Conservation (phyloP, 202 grass and related monocot species). For the Brachypodium distachyon region DNA sequence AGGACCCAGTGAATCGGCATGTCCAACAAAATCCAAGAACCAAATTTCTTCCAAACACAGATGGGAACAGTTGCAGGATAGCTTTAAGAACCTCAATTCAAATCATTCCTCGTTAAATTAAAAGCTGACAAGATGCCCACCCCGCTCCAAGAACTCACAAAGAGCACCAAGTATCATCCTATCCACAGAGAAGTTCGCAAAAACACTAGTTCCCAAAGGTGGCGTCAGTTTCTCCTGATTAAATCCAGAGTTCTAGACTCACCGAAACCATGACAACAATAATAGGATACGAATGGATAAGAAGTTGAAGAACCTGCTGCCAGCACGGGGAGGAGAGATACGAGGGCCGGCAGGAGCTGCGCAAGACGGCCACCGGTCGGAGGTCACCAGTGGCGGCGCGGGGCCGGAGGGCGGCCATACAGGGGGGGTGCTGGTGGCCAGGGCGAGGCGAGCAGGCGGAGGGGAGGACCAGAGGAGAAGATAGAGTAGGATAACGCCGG, state of each 20-base stretch:
- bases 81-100: neutral
- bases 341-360: neutral
- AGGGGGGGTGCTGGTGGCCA: neutral
- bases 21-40: neutral
- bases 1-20: neutral
- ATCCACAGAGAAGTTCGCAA: neutral
- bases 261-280: neutral
- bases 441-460: neutral
- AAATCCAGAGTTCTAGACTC: neutral
- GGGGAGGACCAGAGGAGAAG: neutral
- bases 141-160: neutral
- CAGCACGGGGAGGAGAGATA: neutral
- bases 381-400: neutral
- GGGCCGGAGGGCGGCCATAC: constrained; percentile 16
- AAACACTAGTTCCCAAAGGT: neutral
- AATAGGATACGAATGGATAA: neutral
- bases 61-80: neutral
- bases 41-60: neutral
- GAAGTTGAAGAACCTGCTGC: constrained; percentile 24
- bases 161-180: neutral
- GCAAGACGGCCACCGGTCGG: neutral
- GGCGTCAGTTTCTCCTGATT: neutral
- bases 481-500: constrained; percentile 1
- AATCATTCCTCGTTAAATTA: neutral
- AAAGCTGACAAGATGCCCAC: neutral